These are phyloP conservation scores for Coriaria nepalensis DNA, from an alignment of 306 rosid genomes.

Conservation along the genomic window DNA sequence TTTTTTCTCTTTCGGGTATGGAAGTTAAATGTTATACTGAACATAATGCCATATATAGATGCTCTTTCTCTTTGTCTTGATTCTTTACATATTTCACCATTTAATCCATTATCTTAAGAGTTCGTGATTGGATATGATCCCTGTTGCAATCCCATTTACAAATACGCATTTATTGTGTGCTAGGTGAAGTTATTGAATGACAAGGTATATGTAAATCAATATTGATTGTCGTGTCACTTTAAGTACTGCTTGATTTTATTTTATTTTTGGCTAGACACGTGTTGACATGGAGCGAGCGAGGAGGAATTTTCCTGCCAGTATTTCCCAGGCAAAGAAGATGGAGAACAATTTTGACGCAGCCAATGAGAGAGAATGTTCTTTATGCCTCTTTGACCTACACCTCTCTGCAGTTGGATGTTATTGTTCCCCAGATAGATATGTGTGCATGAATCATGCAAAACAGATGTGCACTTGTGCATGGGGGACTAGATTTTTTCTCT, in stretches of 20 bases:
- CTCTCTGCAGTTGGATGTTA: constrained; percentile 87
- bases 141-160: too few relatives aligned
- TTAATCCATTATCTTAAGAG: too few relatives aligned
- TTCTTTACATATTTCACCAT: too few relatives aligned
- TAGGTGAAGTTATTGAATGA: too few relatives aligned
- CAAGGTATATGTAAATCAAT: too few relatives aligned
- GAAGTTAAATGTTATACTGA: too few relatives aligned
- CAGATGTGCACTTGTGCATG: constrained; percentile 72
- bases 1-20: constrained; percentile 10
- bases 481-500: constrained; percentile 72
- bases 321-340: constrained; percentile 73
- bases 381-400: constrained; percentile 87
- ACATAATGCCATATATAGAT: too few relatives aligned
- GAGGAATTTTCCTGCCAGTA: constrained; percentile 55
- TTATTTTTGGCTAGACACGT: constrained; percentile 41
- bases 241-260: neutral
- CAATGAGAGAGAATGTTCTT: constrained; percentile 76
- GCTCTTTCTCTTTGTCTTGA: too few relatives aligned
- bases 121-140: too few relatives aligned
- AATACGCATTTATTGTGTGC: too few relatives aligned
- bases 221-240: too few relatives aligned
- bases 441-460: constrained; percentile 94
- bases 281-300: constrained; percentile 61
- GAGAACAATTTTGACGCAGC: constrained; percentile 73
- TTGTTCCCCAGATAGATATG: constrained; percentile 74